Percentiles rank a stretch among this genome's conserved stretches.
Evolutionary conservation across 164 flowering plant genomes (phyloP).

Genomic region (Protea cynaroides): DNA sequence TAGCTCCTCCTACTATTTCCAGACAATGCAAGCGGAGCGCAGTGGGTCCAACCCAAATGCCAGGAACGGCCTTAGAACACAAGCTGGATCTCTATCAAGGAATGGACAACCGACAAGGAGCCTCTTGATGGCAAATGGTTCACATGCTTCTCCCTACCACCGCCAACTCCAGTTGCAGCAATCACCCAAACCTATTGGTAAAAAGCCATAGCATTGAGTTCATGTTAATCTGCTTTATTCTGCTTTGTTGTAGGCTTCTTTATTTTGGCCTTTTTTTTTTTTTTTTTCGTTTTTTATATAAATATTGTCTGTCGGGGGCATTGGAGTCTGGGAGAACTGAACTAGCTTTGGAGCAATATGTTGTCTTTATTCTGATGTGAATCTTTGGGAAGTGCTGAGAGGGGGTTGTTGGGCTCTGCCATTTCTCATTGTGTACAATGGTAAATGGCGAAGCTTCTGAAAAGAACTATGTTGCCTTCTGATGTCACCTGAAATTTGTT

Average conservation of each 20-base stretch:
- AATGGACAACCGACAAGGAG: conserved; percentile 49
- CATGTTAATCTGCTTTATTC: conserved; percentile 8
- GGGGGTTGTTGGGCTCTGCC: conserved; percentile 2
- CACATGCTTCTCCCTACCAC: conserved; percentile 55
- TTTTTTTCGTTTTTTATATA: neutral
- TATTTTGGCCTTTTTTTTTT: neutral
- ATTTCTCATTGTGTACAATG: neutral
- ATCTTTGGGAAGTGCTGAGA: neutral
- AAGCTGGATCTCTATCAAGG: conserved; percentile 29
- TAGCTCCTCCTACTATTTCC: conserved; percentile 55
- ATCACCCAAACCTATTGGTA: conserved; percentile 51
- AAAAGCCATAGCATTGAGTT: conserved; percentile 21
- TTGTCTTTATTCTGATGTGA: neutral
- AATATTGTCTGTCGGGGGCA: conserved; percentile 7
- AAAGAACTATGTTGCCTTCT: neutral
- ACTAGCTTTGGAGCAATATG: conserved; percentile 2
- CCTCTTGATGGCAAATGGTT: conserved; percentile 47
- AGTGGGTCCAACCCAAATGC: conserved; percentile 28
- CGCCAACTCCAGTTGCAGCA: conserved; percentile 26
- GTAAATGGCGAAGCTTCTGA: neutral
- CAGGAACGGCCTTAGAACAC: conserved; percentile 36
- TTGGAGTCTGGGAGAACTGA: conserved; percentile 6
- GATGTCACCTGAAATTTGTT: conserved; percentile 7
- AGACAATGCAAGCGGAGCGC: conserved; percentile 51
- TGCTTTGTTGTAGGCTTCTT: neutral